Evolutionary conservation across 2,329 filamentous ascomycete genomes (phyloP), one percentile per base, ranked within the genome.

Genomic region (Aspergillus amoenus): DNA sequence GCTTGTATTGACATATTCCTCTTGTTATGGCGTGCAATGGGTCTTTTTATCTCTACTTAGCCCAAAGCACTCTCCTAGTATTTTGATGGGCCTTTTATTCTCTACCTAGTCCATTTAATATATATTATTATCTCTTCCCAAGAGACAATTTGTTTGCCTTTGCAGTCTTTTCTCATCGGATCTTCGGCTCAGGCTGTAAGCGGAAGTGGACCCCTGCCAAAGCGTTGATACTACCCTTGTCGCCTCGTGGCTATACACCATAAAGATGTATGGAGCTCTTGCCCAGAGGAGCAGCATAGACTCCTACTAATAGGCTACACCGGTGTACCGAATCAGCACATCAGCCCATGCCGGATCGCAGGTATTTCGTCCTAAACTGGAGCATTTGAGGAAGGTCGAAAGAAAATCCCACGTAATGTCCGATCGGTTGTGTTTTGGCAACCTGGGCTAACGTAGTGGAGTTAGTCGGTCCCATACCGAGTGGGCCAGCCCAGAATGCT

Each of bases 1-100:
- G 56, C 53, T 53, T 52, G 45, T 44, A 58, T 57, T 34, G 42
- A 47, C 43, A 52, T 43, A 41, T 54, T 27, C 24, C 41, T 34
- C 34, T 55, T 55, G 27, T 59, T 17, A 52, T 52, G 39, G 48
- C 48, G 48, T 44, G 41, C 15, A 39, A 50, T 27, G 30, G 27
- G n/a, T 34, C 15, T 34, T 37, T 37, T 47, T 34, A 52, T 43
- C 13, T 17, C 18, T 24, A n/a, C 11, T 8, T 49, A 21, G 32
- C 34, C 21, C 32, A 40, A 27, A 27, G 32, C 34, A 21, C 5
- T 27, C 15, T 49, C 41, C 47, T 40, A n/a, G 34, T 40, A n/a
- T 40, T 49, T 27, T 40, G 47, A 40, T 37, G 47, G 34, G 21
- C 40, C 40, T 27, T 37, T 48, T 34, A 37, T 37, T 37, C 3